A percentile compares a stretch with the other conserved stretches of the same genome.
Conservation (phyloP, 306 rosid genomes). For the Vicia villosa region DNA sequence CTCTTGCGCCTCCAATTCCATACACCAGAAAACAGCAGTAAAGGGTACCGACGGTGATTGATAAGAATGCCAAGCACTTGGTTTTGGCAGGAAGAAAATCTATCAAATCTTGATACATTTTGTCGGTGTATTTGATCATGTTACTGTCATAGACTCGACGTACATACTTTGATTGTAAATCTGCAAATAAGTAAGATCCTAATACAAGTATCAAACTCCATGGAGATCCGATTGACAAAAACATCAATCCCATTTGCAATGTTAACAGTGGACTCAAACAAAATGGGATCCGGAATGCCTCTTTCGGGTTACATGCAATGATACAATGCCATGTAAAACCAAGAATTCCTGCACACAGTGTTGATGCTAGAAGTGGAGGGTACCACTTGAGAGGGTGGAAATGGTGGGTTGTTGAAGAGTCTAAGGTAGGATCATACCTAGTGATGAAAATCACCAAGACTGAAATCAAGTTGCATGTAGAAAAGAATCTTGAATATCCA, state of each 20-base stretch:
- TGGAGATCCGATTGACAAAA: conserved; percentile 49
- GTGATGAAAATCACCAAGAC: conserved; percentile 45
- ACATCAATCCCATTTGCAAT: conserved; percentile 49
- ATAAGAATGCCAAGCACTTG: conserved; percentile 28
- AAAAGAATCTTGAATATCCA: conserved; percentile 46
- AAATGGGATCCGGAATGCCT: conserved; percentile 57
- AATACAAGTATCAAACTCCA: conserved; percentile 48
- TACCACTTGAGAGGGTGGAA: conserved; percentile 63
- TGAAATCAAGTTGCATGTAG: conserved; percentile 48
- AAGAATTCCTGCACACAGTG: conserved; percentile 49
- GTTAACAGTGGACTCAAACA: conserved; percentile 63
- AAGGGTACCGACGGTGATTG: conserved; percentile 35
- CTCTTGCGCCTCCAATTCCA: conserved; percentile 70
- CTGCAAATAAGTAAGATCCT: conserved; percentile 45
- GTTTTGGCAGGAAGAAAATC: conserved; percentile 50
- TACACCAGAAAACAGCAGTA: conserved; percentile 53
- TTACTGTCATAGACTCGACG: conserved; percentile 52
- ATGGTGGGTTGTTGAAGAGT: conserved; percentile 48
- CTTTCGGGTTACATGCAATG: conserved; percentile 45
- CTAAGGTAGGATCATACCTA: conserved; percentile 43
- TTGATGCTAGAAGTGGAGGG: conserved; percentile 60
- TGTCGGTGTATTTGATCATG: conserved; percentile 51
- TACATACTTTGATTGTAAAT: conserved; percentile 55
- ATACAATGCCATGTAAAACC: conserved; percentile 61
- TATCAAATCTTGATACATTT: conserved; percentile 50